Base-by-base conservation (phyloP, 768 basidiomycete genomes). In the Lyophyllum decastes region DNA sequence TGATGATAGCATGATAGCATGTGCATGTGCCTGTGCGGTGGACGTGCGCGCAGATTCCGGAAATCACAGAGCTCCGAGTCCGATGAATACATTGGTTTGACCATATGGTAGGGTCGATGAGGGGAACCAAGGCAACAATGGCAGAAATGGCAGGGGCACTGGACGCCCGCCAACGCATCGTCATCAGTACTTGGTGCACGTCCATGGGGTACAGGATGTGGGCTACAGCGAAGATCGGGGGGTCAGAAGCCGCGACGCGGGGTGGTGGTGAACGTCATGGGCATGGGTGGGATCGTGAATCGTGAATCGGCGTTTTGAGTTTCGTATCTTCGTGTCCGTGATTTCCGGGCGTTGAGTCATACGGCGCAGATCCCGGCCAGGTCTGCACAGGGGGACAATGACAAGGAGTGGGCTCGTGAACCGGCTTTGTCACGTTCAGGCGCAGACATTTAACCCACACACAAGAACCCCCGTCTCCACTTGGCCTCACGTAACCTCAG, bases 401-500 rank as follows among this genome's bases (percentile, higher is more conserved):
- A n/a, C n/a, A n/a, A n/a, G n/a, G n/a, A n/a, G n/a, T n/a, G n/a
- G n/a, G n/a, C n/a, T n/a, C n/a, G n/a, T n/a, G n/a, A n/a, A n/a
- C n/a, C n/a, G n/a, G n/a, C n/a, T n/a, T n/a, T n/a, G n/a, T n/a
- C n/a, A n/a, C n/a, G 30, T 10, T 30, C 30, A 30, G 35, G 14
- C 35, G 35, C 35, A 38, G 6, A 16, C 35, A 4, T 10, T 5
- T 4, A 30, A 30, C 30, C 5, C 30, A 5, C 30, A 10, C 30
- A 17, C 35, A 38, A 4, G 35, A 17, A 16, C 35, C 35, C 14
- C 16, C 35, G 35, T 38, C 35, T 12, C 35, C 35, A 38, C 35
- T 17, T 38, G 35, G 35, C 4, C 35, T 38, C 3, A 17, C 14
- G 19, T 25, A 26, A 43, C 17, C 48, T 82, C 76, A 90, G 65